Conservation (phyloP, 306 rosid species). For the Prunus fruticosa region DNA sequence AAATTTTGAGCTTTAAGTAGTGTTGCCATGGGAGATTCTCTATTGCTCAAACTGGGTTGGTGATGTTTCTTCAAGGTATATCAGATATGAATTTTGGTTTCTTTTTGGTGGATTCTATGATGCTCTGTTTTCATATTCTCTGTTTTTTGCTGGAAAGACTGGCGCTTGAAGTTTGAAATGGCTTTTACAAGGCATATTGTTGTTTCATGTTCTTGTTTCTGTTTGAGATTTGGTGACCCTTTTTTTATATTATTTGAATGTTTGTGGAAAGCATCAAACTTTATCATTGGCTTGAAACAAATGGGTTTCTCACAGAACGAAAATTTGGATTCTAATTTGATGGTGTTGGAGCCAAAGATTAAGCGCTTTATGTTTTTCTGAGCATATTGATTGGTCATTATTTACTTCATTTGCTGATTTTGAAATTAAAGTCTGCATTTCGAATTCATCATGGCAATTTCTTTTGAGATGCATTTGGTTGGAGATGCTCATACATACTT, state of each 20-base stretch:
- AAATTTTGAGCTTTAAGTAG: not conserved
- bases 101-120: constrained; percentile 5
- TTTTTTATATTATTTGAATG: not conserved
- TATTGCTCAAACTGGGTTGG: constrained; percentile 25
- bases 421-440: not conserved
- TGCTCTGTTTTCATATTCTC: constrained; percentile 18
- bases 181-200: not conserved
- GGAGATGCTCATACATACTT: not conserved
- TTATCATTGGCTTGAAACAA: constrained; percentile 4
- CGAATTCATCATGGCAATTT: not conserved
- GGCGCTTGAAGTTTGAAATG: constrained; percentile 2
- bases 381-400: not conserved
- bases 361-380: not conserved
- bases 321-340: not conserved
- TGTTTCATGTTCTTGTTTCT: not conserved
- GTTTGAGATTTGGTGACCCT: not conserved
- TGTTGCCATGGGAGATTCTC: constrained; percentile 11
- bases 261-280: not conserved
- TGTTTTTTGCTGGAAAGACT: not conserved
- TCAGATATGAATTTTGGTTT: constrained; percentile 7
- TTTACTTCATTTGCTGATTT: not conserved
- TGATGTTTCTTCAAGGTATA: constrained; percentile 4
- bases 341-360: not conserved
- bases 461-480: not conserved
- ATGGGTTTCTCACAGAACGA: not conserved